Evolutionary conservation across 23 red algal species (phyloP).

Genomic region (Agarophyton chilense): DNA sequence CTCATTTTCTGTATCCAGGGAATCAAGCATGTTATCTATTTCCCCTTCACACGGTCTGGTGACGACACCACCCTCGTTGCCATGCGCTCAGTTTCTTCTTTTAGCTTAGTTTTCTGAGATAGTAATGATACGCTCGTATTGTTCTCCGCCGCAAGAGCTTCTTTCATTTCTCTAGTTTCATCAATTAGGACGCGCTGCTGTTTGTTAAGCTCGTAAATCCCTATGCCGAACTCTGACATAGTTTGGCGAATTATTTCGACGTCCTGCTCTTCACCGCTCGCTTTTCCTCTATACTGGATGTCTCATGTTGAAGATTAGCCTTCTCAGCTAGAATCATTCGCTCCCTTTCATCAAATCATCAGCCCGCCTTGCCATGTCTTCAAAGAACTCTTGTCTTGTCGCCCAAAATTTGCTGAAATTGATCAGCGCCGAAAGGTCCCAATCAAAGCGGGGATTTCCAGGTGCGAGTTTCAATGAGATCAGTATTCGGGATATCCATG

Average conservation of each 20-base stretch:
- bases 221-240: slow-evolving; percentile 50
- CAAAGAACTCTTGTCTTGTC: slow-evolving; percentile 66
- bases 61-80: slow-evolving; percentile 73
- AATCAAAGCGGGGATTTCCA: slow-evolving; percentile 65
- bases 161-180: slow-evolving; percentile 75
- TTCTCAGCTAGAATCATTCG: slow-evolving; percentile 29
- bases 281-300: slow-evolving; percentile 45
- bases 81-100: slow-evolving; percentile 71
- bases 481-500: no score
- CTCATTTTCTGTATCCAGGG: slow-evolving; percentile 65
- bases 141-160: slow-evolving; percentile 30
- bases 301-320: slow-evolving; percentile 46
- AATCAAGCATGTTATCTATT: slow-evolving; percentile 75
- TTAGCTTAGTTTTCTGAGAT: slow-evolving; percentile 40
- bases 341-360: slow-evolving; percentile 69
- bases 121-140: slow-evolving; percentile 59
- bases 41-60: slow-evolving; percentile 86
- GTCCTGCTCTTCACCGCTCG: slow-evolving; percentile 60
- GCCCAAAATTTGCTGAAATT: slow-evolving; percentile 93
- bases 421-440: slow-evolving; percentile 81
- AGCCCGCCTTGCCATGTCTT: slow-evolving; percentile 55
- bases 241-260: slow-evolving; percentile 48
- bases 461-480: no score
- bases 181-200: slow-evolving; percentile 72
- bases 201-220: slow-evolving; percentile 65